Percentiles rank a stretch among this genome's conserved stretches.
Conservation (phyloP, 371 early-diverging fungal genomes). For the Apophysomyces elegans region DNA sequence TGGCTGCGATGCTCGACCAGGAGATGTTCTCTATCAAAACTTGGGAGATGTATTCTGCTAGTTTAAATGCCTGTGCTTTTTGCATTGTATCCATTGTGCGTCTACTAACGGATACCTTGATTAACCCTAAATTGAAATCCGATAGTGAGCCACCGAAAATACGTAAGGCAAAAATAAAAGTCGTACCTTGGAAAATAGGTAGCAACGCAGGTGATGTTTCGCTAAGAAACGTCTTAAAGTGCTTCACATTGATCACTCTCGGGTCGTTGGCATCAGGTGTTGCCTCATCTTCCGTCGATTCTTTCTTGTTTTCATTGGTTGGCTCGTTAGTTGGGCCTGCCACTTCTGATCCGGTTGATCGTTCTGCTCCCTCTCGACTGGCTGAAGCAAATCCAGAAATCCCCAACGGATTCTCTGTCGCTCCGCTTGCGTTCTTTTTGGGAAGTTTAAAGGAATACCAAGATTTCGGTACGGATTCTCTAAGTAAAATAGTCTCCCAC, state of each 20-base stretch:
- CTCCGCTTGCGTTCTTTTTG: conserved; percentile 26
- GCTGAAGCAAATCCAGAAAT: conserved; percentile 32
- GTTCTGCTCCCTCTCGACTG: conserved; percentile 9
- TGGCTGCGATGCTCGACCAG: conserved; percentile 44
- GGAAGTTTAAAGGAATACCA: conserved; percentile 65
- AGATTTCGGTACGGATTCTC: conserved; percentile 62
- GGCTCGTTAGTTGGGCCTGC: conserved; percentile 5
- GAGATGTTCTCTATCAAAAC: conserved; percentile 58
- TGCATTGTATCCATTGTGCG: conserved; percentile 57
- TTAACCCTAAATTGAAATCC: conserved; percentile 45
- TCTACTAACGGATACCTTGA: conserved; percentile 69
- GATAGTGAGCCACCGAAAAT: background rate
- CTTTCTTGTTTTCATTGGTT: conserved; percentile 22
- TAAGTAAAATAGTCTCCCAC: conserved; percentile 71
- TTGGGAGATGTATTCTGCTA: conserved; percentile 57
- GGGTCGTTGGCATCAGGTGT: conserved; percentile 56
- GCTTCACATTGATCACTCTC: conserved; percentile 70
- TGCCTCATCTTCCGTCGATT: conserved; percentile 28
- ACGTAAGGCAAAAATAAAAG: background rate
- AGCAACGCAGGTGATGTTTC: conserved; percentile 70
- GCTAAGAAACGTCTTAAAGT: conserved; percentile 66
- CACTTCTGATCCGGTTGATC: conserved; percentile 22
- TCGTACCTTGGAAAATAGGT: conserved; percentile 70
- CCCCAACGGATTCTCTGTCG: conserved; percentile 43
- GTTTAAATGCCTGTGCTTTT: conserved; percentile 62